Evolutionary conservation across 352 stramenopile genomes (phyloP).

Genomic region (Phytopythium helicoides): DNA sequence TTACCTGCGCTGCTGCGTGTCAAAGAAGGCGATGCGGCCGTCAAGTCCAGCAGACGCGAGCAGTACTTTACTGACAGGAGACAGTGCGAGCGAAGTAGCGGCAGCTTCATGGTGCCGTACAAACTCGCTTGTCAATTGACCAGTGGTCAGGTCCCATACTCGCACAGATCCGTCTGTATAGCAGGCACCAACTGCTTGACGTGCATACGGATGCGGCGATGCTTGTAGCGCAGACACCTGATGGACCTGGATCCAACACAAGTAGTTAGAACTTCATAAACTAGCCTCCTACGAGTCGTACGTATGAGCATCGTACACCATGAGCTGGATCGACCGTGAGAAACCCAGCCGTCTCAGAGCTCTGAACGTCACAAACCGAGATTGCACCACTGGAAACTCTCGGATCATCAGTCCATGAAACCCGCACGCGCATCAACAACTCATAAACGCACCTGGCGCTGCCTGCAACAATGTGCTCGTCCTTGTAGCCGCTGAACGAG

Average conservation of each 20-base stretch:
- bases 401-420: not conserved
- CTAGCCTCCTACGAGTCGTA: no score
- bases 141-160: conserved; percentile 61
- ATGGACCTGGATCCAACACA: conserved; percentile 28
- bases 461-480: conserved; percentile 70
- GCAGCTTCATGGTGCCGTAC: conserved; percentile 51
- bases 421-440: not conserved
- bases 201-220: conserved; percentile 61
- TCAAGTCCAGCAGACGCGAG: conserved; percentile 56
- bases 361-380: conserved; percentile 62
- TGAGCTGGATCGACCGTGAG: conserved; percentile 45
- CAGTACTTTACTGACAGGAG: conserved; percentile 69
- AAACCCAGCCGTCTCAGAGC: conserved; percentile 43
- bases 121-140: conserved; percentile 56
- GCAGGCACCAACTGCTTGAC: conserved; percentile 48
- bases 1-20: conserved; percentile 61
- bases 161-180: conserved; percentile 66
- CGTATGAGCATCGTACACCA: no score
- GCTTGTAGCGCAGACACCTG: conserved; percentile 51
- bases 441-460: conserved; percentile 40
- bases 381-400: conserved; percentile 44
- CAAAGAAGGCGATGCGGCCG: conserved; percentile 71
- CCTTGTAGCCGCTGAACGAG: conserved; percentile 68
- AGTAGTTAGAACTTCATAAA: not conserved
- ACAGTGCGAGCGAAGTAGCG: conserved; percentile 54